These are phyloP conservation scores for Trichoderma sp. DNA, from an alignment of 2,329 filamentous ascomycete species.

Conservation along the genomic window DNA sequence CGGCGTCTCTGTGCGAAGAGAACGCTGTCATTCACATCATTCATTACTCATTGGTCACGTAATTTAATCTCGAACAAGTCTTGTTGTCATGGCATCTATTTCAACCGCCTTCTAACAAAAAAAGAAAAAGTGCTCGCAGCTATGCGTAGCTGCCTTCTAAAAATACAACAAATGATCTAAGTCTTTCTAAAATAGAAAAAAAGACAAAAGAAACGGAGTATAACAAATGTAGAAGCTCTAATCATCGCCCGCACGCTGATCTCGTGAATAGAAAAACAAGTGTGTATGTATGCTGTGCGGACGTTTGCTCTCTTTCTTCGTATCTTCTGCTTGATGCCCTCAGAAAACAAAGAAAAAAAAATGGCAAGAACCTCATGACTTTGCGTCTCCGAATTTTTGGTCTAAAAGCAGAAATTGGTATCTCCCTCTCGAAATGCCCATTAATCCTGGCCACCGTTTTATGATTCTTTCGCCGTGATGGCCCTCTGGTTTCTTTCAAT, in stretches of 20 bases:
- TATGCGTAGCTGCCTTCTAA: neutral
- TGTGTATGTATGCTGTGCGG: constrained; percentile 16
- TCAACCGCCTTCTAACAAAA: constrained; percentile 13
- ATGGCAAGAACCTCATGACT: neutral
- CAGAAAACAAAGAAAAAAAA: constrained; percentile 1
- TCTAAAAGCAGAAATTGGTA: constrained; percentile 24
- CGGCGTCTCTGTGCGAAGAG: neutral
- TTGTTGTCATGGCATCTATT: constrained; percentile 10
- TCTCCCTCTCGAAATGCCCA: constrained; percentile 9
- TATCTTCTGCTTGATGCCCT: neutral
- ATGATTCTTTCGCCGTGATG: constrained; percentile 1
- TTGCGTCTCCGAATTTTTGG: neutral
- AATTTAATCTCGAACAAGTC: neutral
- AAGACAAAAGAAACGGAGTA: neutral
- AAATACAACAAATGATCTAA: constrained; percentile 20
- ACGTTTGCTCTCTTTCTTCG: neutral
- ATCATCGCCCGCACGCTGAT: constrained; percentile 23
- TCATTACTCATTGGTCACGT: neutral
- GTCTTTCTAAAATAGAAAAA: neutral
- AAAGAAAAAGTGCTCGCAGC: neutral
- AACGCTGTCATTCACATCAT: neutral
- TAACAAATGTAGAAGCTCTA: neutral
- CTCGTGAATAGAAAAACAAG: neutral
- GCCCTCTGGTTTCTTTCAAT: neutral
- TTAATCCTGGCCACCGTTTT: constrained; percentile 19